These are phyloP conservation scores for Hypoxylon trugodes DNA, from an alignment of 495 filamentous ascomycete species.

Conservation along the genomic window DNA sequence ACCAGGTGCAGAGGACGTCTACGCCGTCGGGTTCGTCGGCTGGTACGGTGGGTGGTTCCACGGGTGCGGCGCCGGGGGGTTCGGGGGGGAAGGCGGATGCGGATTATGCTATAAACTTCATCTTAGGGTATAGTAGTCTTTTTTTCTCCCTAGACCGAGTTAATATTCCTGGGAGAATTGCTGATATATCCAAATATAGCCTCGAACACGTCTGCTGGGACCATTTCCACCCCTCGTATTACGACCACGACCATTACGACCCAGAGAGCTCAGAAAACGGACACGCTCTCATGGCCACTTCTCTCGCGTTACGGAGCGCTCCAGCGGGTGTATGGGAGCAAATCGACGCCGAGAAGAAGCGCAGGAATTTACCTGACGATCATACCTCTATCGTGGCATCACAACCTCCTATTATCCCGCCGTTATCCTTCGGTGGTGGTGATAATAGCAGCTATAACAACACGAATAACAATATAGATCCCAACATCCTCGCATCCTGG, in stretches of 20 bases:
- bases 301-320: constrained; percentile 48
- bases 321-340: constrained; percentile 39
- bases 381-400: not conserved
- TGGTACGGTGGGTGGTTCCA: not conserved
- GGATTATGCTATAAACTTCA: constrained; percentile 59
- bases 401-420: constrained; percentile 4
- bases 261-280: constrained; percentile 42
- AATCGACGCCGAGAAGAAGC: constrained; percentile 26
- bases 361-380: not conserved
- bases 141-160: not conserved
- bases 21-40: constrained; percentile 13
- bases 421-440: not conserved
- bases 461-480: not conserved
- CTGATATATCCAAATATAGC: constrained; percentile 35
- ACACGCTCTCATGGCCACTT: constrained; percentile 58
- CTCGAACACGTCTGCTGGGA: constrained; percentile 61
- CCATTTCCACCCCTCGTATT: constrained; percentile 51
- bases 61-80: not conserved
- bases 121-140: constrained; percentile 51
- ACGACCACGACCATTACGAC: constrained; percentile 37
- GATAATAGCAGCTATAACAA: not conserved
- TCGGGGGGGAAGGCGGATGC: constrained; percentile 46
- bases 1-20: constrained; percentile 29
- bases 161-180: no score
- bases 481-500: constrained; percentile 18